Evolutionary conservation across 768 basidiomycete species (phyloP).

Genomic region (Cytidiella melzeri): DNA sequence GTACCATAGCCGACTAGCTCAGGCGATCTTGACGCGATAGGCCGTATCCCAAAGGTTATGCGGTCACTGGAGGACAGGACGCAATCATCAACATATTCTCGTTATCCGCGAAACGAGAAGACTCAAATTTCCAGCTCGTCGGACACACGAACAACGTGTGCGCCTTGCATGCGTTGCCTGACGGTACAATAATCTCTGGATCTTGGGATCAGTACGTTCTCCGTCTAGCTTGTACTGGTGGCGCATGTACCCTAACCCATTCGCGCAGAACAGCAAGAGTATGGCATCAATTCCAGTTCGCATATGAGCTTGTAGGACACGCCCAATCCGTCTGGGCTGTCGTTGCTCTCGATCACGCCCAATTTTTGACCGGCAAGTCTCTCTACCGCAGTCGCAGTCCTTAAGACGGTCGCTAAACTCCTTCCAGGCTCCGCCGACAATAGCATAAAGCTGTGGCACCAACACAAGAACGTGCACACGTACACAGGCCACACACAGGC

Average conservation of each 20-base stretch:
- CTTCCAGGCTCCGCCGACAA: constrained; percentile 85
- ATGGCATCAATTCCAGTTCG: constrained; percentile 74
- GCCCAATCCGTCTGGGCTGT: constrained; percentile 95
- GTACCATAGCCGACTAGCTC: constrained; percentile 8
- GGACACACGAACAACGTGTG: constrained; percentile 93
- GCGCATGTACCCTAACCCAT: background rate
- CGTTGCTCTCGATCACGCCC: constrained; percentile 66
- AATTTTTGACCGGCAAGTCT: constrained; percentile 71
- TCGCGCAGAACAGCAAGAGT: constrained; percentile 81
- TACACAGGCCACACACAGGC: constrained; percentile 88
- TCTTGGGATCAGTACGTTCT: constrained; percentile 89
- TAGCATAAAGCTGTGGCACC: constrained; percentile 84
- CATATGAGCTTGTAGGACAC: constrained; percentile 77
- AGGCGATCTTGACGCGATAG: background rate
- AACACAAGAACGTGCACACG: constrained; percentile 66
- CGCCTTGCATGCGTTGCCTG: constrained; percentile 62
- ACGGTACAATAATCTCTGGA: constrained; percentile 82
- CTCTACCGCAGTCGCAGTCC: background rate
- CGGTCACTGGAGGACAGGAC: constrained; percentile 87
- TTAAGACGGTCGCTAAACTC: background rate
- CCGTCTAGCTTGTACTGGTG: background rate
- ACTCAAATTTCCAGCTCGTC: constrained; percentile 76
- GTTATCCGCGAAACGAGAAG: constrained; percentile 49
- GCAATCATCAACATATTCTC: constrained; percentile 81
- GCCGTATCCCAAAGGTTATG: constrained; percentile 44